Percentiles rank a stretch among this genome's conserved stretches.
phyloP scores from a whole-genome alignment of 768 basidiomycete genomes.

The Trametes cingulata region DNA sequence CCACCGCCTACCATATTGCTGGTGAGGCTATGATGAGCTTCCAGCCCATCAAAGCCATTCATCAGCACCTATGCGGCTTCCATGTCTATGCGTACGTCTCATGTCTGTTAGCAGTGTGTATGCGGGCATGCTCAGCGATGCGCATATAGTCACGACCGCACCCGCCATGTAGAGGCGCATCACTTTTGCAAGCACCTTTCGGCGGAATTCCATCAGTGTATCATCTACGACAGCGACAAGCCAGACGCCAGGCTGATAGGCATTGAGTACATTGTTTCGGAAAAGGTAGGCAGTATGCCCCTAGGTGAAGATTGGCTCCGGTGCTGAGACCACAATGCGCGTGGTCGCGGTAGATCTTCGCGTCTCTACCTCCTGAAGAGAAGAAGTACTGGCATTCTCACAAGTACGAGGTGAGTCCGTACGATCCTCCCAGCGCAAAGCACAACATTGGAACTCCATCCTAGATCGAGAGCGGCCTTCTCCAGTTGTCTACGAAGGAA shows the following conservation, averaged over 20 bases:
- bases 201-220: slow-evolving; percentile 44
- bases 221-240: slow-evolving; percentile 46
- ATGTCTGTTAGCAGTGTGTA: neutral
- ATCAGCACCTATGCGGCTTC: slow-evolving; percentile 36
- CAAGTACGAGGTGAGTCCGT: slow-evolving; percentile 40
- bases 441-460: neutral
- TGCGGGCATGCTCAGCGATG: neutral
- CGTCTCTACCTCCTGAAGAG: slow-evolving; percentile 44
- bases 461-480: slow-evolving; percentile 36
- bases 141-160: slow-evolving; percentile 30
- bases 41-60: slow-evolving; percentile 38
- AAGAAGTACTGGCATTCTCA: slow-evolving; percentile 57
- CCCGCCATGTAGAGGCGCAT: slow-evolving; percentile 43
- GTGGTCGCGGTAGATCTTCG: slow-evolving; percentile 34
- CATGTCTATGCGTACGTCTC: slow-evolving; percentile 35
- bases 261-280: slow-evolving; percentile 53
- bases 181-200: slow-evolving; percentile 45
- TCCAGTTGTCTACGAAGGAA: slow-evolving; percentile 35
- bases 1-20: slow-evolving; percentile 30
- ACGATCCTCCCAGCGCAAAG: neutral
- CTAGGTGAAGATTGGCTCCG: neutral
- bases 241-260: slow-evolving; percentile 50
- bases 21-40: slow-evolving; percentile 34
- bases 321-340: too few relatives aligned
- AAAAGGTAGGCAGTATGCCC: slow-evolving; percentile 30